Evolutionary conservation across 164 flowering plant genomes (phyloP), one percentile per base, ranked within the genome.

Genomic region (Protea cynaroides): DNA sequence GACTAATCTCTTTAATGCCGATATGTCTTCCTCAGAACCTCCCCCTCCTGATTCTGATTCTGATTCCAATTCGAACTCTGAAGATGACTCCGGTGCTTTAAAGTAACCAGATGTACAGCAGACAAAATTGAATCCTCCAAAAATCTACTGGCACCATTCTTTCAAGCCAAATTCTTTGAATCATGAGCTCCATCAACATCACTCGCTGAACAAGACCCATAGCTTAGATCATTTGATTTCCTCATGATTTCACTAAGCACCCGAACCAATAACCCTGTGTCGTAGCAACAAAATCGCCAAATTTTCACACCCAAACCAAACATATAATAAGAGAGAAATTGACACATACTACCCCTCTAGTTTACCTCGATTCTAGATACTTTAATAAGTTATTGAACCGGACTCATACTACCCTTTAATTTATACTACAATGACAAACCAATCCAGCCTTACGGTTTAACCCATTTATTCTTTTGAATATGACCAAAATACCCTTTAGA

Each of bases 1-100:
- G 23, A 91, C 66, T 64, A 78, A 34, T 65, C 69, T 76, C 67
- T 80, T 83, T 71, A 91, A 55, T 38, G 51, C 63, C 55, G 64
- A 8, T 2, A 79, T 78, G 71, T 81, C 74, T 62, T 74, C 84
- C 29, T 65, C 66, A 59, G 50, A 62, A 56, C 43, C 25, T 59
- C 57, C 65, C 17, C 46, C 24, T 23, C 6, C 52, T 49, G 34
- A 29, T 29, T 29, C 34, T 2, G 34, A 29, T 29, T 15, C n/a
- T n/a, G n/a, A n/a, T n/a, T n/a, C n/a, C n/a, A n/a, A n/a, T n/a
- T n/a, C n/a, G n/a, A n/a, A n/a, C n/a, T n/a, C 52, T 53, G n/a
- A 23, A 8, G 25, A 24, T 25, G 5, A 29, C 34, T 11, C 17
- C 19, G 1, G 14, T 49, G 17, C 19, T 49, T 15, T 15, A 49